Base-by-base conservation (phyloP, 345 rosid genomes). In the Dipteronia dyeriana region DNA sequence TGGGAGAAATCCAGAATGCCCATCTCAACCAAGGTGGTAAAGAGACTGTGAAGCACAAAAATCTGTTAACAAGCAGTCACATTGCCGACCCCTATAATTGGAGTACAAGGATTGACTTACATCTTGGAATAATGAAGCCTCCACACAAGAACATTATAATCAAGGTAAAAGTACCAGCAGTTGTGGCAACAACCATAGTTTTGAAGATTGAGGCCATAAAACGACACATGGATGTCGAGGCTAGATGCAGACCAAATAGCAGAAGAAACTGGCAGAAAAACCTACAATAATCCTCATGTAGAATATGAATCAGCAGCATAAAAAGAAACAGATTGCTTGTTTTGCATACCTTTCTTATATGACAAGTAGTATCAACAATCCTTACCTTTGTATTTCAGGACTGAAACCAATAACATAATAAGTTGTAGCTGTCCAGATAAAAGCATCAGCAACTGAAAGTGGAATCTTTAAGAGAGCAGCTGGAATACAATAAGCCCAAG, bases 1-100 rank as follows among this genome's bases (percentile, higher is more conserved):
- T 60, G 17, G 91, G 93, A 20, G 93, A 91, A 20, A 88, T 14
- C 95, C 95, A 91, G 61, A 88, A 89, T 19, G 82, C 95, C 95
- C 93, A 91, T 22, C 78, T 75, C 88, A 87, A 85, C 89, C 95
- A 90, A 29, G 76, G 70, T 31, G 94, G 94, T 74, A 86, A 74
- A 20, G 81, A 73, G 3, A 83, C 91, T 88, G 88, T 19, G 51
- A 53, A 71, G 25, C 43, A 22, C 38, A 11, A 51, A 68, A 17
- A 38, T 66, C 45, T 43, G 47, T 66, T 65, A 16, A 34, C 6
- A 34, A 70, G 31, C 59, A 25, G 60, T 62, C 22, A 63, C 72
- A 72, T 65, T 65, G 23, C 65, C 34, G 3, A 57, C 70, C 29
- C 43, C 59, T 57, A 7, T n/a, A 25, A 39, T 25, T 23, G 39